Evolutionary conservation across 1,284 basidiomycete genomes (phyloP).

Genomic region (Fomitopsis schrenkii): DNA sequence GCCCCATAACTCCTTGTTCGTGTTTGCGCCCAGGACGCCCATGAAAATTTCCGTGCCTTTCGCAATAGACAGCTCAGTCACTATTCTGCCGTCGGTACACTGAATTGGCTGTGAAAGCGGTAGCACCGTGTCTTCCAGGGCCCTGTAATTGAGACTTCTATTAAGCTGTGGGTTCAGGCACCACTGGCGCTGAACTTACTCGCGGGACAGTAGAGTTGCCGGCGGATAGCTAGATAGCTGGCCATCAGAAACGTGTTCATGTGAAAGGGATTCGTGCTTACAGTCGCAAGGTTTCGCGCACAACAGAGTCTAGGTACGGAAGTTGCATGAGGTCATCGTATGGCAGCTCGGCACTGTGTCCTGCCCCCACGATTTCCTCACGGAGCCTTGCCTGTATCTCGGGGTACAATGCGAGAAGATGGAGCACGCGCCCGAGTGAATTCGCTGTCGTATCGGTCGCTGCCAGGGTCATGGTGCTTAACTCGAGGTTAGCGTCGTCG

Average conservation of each 20-base stretch:
- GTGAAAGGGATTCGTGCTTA: not conserved
- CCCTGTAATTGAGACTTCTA: not conserved
- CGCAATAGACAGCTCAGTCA: slow-evolving; percentile 12
- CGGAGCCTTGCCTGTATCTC: slow-evolving; percentile 8
- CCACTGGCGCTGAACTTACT: not conserved
- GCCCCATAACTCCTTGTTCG: slow-evolving; percentile 16
- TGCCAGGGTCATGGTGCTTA: slow-evolving; percentile 10
- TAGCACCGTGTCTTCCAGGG: slow-evolving; percentile 8
- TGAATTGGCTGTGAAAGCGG: slow-evolving; percentile 12
- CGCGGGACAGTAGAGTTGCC: slow-evolving; percentile 2
- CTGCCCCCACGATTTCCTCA: slow-evolving; percentile 6
- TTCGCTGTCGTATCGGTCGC: slow-evolving; percentile 11
- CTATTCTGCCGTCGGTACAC: slow-evolving; percentile 11
- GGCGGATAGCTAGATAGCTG: slow-evolving; percentile 1
- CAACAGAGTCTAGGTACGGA: slow-evolving; percentile 28
- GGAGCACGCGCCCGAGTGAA: not conserved
- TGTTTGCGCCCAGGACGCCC: slow-evolving; percentile 15
- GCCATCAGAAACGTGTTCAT: too few species aligned
- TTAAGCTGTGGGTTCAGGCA: slow-evolving; percentile 4
- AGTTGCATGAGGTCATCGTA: slow-evolving; percentile 26
- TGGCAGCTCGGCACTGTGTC: slow-evolving; percentile 12
- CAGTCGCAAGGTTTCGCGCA: slow-evolving; percentile 27
- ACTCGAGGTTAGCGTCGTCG: not conserved
- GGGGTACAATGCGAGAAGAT: slow-evolving; percentile 7
- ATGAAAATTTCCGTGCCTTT: slow-evolving; percentile 10